Evolutionary conservation across 441 rosid species (phyloP).

Genomic region (Iberis amara): DNA sequence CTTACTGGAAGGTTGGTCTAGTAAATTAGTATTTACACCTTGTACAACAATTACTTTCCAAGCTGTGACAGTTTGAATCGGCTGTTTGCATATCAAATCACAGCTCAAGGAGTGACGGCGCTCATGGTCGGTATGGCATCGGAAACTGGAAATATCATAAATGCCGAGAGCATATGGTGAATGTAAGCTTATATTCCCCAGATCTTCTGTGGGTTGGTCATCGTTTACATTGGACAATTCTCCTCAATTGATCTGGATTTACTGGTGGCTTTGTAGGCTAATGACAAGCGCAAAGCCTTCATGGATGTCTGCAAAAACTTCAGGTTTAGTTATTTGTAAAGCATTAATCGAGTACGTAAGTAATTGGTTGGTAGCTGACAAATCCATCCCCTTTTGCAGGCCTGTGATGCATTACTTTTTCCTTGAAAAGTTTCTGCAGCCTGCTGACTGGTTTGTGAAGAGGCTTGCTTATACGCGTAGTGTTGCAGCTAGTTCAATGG

Average conservation of each 20-base stretch:
- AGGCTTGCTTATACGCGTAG: constrained; percentile 95
- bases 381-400: constrained; percentile 44
- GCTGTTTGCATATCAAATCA: constrained; percentile 30
- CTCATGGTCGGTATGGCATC: constrained; percentile 78
- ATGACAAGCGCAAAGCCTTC: constrained; percentile 81
- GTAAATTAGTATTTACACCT: constrained; percentile 11
- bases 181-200: constrained; percentile 46
- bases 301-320: constrained; percentile 76
- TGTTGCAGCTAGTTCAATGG: constrained; percentile 98
- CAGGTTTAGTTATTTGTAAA: constrained; percentile 52
- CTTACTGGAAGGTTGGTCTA: constrained; percentile 74
- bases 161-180: constrained; percentile 79
- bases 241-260: neutral
- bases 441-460: constrained; percentile 99
- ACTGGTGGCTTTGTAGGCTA: constrained; percentile 47
- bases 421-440: constrained; percentile 81
- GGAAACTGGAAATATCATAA: constrained; percentile 80
- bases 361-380: constrained; percentile 24
- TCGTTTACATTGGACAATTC: constrained; percentile 13
- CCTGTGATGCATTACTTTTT: constrained; percentile 97
- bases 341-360: neutral
- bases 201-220: constrained; percentile 13
- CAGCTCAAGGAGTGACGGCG: constrained; percentile 84
- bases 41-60: constrained; percentile 3
- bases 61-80: constrained; percentile 7